phyloP scores from a whole-genome alignment of 164 flowering plant species.

The Chimonanthus praecox region DNA sequence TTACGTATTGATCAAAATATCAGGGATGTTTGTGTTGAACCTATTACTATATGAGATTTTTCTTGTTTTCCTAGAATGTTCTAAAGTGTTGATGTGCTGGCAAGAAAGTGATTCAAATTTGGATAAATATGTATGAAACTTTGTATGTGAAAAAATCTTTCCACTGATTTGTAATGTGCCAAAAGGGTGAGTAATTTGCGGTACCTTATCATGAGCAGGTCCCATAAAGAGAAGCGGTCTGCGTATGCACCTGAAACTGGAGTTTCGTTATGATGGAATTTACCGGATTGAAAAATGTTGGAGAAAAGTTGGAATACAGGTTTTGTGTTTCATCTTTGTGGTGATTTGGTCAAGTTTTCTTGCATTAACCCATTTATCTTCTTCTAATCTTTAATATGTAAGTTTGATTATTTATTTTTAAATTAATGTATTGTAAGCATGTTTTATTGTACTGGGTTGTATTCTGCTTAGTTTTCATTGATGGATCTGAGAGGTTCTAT shows the following conservation, averaged over 20 bases:
- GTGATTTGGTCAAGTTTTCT: not conserved
- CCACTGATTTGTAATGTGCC: not conserved
- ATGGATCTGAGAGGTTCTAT: not conserved
- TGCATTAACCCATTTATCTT: not conserved
- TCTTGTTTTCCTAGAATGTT: too few species aligned
- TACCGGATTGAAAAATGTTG: constrained; percentile 92
- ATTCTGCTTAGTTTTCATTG: not conserved
- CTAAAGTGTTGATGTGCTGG: too few species aligned
- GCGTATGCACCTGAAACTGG: constrained; percentile 86
- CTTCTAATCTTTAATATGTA: not conserved
- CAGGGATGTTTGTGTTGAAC: too few species aligned
- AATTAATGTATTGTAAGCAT: not conserved
- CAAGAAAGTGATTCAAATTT: too few species aligned
- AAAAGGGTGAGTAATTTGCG: too few species aligned
- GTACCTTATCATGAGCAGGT: constrained; percentile 33
- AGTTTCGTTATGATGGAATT: constrained; percentile 78
- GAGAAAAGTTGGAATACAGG: constrained; percentile 73
- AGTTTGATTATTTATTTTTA: not conserved
- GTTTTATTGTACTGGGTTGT: not conserved
- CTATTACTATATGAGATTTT: too few species aligned
- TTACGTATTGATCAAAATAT: too few species aligned
- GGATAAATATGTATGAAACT: too few species aligned
- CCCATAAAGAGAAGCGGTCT: constrained; percentile 77
- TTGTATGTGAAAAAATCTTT: too few species aligned
- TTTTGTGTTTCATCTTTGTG: constrained; percentile 15